Evolutionary conservation across 495 filamentous ascomycete genomes (phyloP).

Genomic region (Emericellopsis terricola): DNA sequence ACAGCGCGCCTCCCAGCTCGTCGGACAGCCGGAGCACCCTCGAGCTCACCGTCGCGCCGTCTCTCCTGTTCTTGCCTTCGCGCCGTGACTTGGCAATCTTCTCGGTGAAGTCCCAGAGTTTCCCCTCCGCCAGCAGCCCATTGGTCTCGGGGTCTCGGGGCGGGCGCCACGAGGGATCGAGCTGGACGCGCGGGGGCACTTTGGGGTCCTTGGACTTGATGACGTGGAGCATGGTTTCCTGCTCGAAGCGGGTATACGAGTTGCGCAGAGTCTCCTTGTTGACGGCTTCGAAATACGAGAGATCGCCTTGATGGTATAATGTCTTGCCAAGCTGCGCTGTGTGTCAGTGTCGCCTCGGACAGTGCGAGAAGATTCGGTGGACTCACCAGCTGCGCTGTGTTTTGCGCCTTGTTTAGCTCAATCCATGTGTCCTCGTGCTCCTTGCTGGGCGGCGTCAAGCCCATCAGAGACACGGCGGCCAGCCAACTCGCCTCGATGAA

Average conservation of each 20-base stretch:
- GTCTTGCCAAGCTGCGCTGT: conserved; percentile 76
- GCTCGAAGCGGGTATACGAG: conserved; percentile 69
- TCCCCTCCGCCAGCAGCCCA: conserved; percentile 45
- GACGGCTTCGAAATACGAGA: conserved; percentile 92
- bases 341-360: conserved; percentile 9
- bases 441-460: conserved; percentile 54
- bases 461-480: conserved; percentile 68
- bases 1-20: conserved; percentile 27
- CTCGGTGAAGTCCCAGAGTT: conserved; percentile 80
- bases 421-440: conserved; percentile 55
- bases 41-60: conserved; percentile 73
- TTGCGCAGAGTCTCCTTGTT: conserved; percentile 96
- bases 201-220: conserved; percentile 42
- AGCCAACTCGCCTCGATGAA: conserved; percentile 92
- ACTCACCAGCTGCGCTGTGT: conserved; percentile 63
- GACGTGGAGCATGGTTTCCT: conserved; percentile 73
- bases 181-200: conserved; percentile 36
- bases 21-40: conserved; percentile 69
- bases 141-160: conserved; percentile 41
- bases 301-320: conserved; percentile 89
- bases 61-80: conserved; percentile 88
- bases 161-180: conserved; percentile 68
- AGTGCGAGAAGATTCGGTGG: too few relatives aligned
- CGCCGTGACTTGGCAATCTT: conserved; percentile 63
- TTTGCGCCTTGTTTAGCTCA: conserved; percentile 56